These are phyloP conservation scores for Cryptococcus sp. DNA, from an alignment of 1,284 basidiomycete species.

Conservation along the genomic window DNA sequence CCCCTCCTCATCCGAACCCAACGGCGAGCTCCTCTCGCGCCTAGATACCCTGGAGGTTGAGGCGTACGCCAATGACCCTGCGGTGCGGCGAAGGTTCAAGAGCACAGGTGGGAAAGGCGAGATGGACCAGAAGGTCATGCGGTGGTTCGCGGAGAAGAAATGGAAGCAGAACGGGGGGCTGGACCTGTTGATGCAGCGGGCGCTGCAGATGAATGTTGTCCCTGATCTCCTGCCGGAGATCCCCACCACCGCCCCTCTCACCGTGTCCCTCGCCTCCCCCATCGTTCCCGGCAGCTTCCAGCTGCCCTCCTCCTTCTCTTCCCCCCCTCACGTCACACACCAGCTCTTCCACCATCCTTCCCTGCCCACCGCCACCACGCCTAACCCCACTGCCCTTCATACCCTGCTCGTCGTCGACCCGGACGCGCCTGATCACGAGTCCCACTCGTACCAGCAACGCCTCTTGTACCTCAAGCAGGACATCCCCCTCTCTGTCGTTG, in stretches of 20 bases:
- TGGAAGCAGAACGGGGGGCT: slow-evolving; percentile 82
- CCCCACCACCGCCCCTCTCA: slow-evolving; percentile 56
- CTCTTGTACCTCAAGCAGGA: slow-evolving; percentile 89
- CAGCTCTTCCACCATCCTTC: slow-evolving; percentile 34
- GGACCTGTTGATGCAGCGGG: slow-evolving; percentile 85
- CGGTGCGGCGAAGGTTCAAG: slow-evolving; percentile 32
- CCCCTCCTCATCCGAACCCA: slow-evolving; percentile 5
- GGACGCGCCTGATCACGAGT: slow-evolving; percentile 73
- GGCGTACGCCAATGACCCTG: slow-evolving; percentile 44
- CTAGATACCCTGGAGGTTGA: slow-evolving; percentile 39
- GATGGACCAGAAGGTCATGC: slow-evolving; percentile 61
- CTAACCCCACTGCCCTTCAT: slow-evolving; percentile 66
- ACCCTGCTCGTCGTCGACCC: slow-evolving; percentile 85
- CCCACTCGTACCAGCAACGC: slow-evolving; percentile 65
- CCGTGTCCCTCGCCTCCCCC: slow-evolving; percentile 41
- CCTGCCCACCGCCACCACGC: slow-evolving; percentile 56
- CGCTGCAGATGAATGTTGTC: slow-evolving; percentile 82
- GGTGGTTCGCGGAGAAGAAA: slow-evolving; percentile 73
- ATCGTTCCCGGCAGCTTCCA: slow-evolving; percentile 71
- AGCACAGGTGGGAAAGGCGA: slow-evolving; percentile 42
- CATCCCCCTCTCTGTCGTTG: slow-evolving; percentile 66
- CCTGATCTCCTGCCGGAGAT: slow-evolving; percentile 78
- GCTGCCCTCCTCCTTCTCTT: slow-evolving; percentile 55
- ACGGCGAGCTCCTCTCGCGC: slow-evolving; percentile 11
- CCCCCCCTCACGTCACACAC: slow-evolving; percentile 17